A percentile compares a stretch with the other conserved stretches of the same genome.
phyloP scores from a whole-genome alignment of 345 rosid species.

The Populus alba region DNA sequence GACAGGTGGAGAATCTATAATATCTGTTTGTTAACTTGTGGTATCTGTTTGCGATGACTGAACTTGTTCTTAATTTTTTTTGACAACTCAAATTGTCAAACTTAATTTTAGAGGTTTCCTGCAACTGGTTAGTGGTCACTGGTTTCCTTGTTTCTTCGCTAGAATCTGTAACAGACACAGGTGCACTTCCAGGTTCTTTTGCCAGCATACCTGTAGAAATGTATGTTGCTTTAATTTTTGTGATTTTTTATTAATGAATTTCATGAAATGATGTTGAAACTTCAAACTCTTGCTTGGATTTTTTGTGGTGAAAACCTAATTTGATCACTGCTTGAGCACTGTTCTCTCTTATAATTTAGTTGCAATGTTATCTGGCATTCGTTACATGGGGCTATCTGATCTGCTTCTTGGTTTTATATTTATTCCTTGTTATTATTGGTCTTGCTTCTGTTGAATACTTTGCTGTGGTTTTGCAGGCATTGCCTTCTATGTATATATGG shows the following conservation, averaged over 20 bases:
- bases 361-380: not conserved
- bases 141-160: not conserved
- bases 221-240: not conserved
- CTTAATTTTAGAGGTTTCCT: not conserved
- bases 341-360: not conserved
- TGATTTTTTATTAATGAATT: too few relatives aligned
- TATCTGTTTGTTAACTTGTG: too few relatives aligned
- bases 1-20: too few relatives aligned
- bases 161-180: too few relatives aligned
- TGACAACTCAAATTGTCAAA: not conserved
- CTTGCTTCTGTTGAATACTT: not conserved
- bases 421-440: constrained; percentile 20
- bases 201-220: not conserved
- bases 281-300: not conserved
- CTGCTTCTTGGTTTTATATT: constrained; percentile 14
- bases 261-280: not conserved
- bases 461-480: constrained; percentile 54
- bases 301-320: too few relatives aligned
- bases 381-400: not conserved
- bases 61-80: not conserved
- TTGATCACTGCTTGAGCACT: too few relatives aligned
- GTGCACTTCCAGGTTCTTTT: not conserved
- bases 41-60: too few relatives aligned
- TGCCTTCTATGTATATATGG: constrained; percentile 72
- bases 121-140: not conserved